These are phyloP conservation scores for Pyrenopolyporus hunteri DNA, from an alignment of 495 filamentous ascomycete genomes.

Conservation along the genomic window DNA sequence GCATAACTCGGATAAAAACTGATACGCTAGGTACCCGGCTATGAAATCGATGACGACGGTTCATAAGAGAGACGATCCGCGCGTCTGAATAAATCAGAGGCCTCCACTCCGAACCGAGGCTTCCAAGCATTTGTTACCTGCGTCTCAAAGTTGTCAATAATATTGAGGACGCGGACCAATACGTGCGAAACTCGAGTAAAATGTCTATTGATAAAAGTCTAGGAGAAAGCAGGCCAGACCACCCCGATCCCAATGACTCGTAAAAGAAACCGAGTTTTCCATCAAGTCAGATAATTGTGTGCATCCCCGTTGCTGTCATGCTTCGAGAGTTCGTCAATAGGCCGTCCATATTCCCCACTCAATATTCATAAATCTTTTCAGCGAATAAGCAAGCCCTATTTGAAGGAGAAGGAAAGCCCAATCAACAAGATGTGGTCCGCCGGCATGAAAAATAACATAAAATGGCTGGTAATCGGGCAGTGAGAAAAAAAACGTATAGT, in stretches of 20 bases:
- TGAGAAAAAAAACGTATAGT: no score
- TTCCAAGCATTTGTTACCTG: no score
- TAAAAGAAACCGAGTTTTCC: constrained; percentile 17
- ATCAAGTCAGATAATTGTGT: constrained; percentile 19
- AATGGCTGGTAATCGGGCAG: background rate
- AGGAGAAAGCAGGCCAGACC: constrained; percentile 29
- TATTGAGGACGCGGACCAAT: background rate
- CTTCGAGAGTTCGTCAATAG: constrained; percentile 19
- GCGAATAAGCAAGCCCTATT: background rate
- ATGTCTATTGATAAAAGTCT: constrained; percentile 34
- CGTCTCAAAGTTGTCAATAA: no score
- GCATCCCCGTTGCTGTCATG: constrained; percentile 19
- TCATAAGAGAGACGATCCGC: constrained; percentile 21
- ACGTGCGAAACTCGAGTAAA: constrained; percentile 11
- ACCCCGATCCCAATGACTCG: constrained; percentile 12
- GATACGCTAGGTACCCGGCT: constrained; percentile 8
- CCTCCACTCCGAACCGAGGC: background rate
- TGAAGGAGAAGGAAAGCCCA: background rate
- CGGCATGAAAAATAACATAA: constrained; percentile 8
- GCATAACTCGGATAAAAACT: background rate
- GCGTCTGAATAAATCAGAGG: constrained; percentile 13
- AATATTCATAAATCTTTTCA: constrained; percentile 19
- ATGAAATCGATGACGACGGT: constrained; percentile 2
- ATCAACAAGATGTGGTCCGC: background rate
- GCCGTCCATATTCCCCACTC: constrained; percentile 13